Conservation (phyloP, 169 alveolate genomes). For the Pseudocohnilembus persalinus region DNA sequence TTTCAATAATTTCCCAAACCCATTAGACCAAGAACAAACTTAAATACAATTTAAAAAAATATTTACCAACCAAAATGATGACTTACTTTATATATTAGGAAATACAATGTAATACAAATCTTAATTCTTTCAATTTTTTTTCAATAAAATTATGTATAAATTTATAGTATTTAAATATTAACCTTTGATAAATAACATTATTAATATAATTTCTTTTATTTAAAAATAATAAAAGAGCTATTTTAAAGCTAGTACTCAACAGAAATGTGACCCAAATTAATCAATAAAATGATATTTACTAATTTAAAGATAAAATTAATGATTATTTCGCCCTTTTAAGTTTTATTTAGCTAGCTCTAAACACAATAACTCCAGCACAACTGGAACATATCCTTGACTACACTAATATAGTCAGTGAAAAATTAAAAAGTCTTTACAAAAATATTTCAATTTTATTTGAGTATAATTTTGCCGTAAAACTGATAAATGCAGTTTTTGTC, state of each 20-base stretch:
- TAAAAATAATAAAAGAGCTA: too few relatives aligned
- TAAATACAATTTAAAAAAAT: constrained; percentile 6
- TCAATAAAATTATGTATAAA: not conserved
- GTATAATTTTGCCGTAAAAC: not conserved
- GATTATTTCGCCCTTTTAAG: not conserved
- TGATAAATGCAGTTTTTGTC: not conserved
- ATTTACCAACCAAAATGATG: not conserved
- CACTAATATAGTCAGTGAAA: not conserved
- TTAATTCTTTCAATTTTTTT: not conserved
- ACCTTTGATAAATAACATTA: not conserved
- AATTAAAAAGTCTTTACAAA: not conserved
- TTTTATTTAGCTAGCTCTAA: not conserved
- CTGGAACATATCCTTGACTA: not conserved
- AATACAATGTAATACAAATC: constrained; percentile 1
- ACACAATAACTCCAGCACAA: not conserved
- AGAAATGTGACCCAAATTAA: not conserved
- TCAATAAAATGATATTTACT: not conserved
- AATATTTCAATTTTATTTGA: not conserved
- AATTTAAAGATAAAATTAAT: not conserved
- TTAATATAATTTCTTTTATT: not conserved
- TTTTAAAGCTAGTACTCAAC: not conserved
- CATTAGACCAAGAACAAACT: not conserved
- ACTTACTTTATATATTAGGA: constrained; percentile 9
- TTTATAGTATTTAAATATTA: not conserved
- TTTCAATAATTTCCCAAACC: constrained; percentile 6